Evolutionary conservation across 1,284 basidiomycete genomes (phyloP), one percentile per base, ranked within the genome.

Genomic region (Boletus sp.): DNA sequence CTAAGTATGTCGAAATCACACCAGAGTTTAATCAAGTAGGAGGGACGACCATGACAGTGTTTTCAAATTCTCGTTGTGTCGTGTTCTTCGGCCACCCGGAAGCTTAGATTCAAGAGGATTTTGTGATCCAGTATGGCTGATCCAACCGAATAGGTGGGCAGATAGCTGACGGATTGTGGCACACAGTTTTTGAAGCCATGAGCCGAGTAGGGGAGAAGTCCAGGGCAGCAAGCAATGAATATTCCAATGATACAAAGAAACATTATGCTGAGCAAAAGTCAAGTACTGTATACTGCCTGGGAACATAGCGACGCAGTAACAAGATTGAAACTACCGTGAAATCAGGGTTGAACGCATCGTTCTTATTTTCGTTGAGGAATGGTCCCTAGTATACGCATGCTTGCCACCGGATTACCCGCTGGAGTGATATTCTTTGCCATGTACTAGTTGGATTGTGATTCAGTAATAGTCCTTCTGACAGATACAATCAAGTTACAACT

Each of bases 31-130:
- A 69, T 10, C 49, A 57, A 25, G 55, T 58, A 1, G 67, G 67
- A 33, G 57, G 25, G 19, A 64, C 60, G 27, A 43, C 64, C 19
- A 14, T 60, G 66, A 66, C 1, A 19, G 64, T 65, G 31, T 44
- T 44, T 8, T 16, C 10, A 13, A 14, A 37, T 37, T 11, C 4
- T 6, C 13, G 43, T 44, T 23, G 19, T 19, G 13, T 33, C 13
- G 27, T 14, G 10, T 50, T 52, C 14, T 47, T n/a, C 37, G 87
- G 86, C 62, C 80, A 84, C 63, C 83, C 81, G 11, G 80, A 81
- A 75, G 64, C 83, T 84, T 19, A 81, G 85, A 43, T 84, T 85
- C 51, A 75, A 77, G 73, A 76, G 53, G 81, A 81, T 11, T 25
- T 59, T 13, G 2, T 35, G 17, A 8, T 52, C 17, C 52, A 28